phyloP scores from a whole-genome alignment of 345 rosid genomes.

The Zanthoxylum bungeanum region DNA sequence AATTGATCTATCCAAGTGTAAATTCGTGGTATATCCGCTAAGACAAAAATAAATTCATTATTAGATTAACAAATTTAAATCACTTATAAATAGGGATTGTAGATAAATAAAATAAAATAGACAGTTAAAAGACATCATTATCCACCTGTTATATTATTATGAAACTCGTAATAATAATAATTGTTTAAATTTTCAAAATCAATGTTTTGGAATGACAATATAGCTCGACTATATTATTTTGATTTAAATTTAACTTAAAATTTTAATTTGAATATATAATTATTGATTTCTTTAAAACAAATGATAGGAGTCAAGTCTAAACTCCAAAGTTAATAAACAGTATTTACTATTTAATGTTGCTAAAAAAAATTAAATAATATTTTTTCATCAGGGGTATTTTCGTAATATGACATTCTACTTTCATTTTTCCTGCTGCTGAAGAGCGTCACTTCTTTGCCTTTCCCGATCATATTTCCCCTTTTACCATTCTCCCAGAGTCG shows the following conservation, averaged over 20 bases:
- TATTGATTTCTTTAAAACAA: no score
- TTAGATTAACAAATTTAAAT: no score
- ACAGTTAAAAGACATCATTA: background rate
- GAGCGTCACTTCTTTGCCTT: conserved; percentile 4
- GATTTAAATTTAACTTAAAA: no score
- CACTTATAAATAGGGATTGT: background rate
- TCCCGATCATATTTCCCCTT: background rate
- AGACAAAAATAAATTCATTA: no score
- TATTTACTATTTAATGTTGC: no score
- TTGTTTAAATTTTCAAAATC: background rate
- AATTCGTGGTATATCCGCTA: no score
- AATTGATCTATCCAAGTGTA: no score
- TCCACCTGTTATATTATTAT: background rate
- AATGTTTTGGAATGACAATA: background rate
- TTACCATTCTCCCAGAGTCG: conserved; percentile 1
- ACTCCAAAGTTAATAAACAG: no score
- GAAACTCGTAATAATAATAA: background rate
- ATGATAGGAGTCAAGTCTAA: no score
- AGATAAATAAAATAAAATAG: no score
- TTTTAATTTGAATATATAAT: no score
- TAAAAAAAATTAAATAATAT: background rate
- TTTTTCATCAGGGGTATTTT: background rate
- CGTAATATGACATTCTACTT: background rate
- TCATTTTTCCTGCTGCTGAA: background rate
- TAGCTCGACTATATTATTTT: background rate